Percentiles rank a stretch among this genome's conserved stretches.
Conservation (phyloP, 106 monocot genomes). For the Iris macrosiphon region DNA sequence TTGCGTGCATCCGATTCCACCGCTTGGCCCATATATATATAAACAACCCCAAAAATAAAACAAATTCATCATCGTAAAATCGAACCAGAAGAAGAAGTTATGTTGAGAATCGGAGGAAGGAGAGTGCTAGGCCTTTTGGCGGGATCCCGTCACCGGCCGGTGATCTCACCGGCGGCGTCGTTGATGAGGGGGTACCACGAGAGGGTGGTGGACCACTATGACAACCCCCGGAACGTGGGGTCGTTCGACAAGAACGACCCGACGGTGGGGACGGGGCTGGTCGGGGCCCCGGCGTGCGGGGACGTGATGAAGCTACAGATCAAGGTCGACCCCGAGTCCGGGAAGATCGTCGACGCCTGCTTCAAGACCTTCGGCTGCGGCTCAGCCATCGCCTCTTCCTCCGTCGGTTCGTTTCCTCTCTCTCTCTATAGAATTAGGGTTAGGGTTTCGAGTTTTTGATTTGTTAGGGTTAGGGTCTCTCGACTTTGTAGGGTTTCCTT, state of each 20-base stretch:
- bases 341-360: conserved; percentile 72
- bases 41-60: too few relatives aligned
- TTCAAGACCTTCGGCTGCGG: conserved; percentile 94
- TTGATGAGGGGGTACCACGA: conserved; percentile 52
- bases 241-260: conserved; percentile 87
- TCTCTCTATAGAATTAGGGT: too few relatives aligned
- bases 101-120: conserved; percentile 33
- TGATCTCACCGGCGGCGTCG: neutral
- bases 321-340: conserved; percentile 58
- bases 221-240: conserved; percentile 81
- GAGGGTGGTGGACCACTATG: conserved; percentile 86
- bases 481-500: too few relatives aligned
- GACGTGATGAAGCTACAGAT: conserved; percentile 94
- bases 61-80: neutral
- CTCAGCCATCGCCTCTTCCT: conserved; percentile 80
- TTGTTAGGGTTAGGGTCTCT: too few relatives aligned
- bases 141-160: conserved; percentile 3
- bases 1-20: too few relatives aligned
- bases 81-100: conserved; percentile 3
- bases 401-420: conserved; percentile 39
- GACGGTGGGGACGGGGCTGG: conserved; percentile 70
- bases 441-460: too few relatives aligned
- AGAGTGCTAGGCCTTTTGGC: conserved; percentile 23
- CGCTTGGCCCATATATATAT: too few relatives aligned
- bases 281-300: conserved; percentile 80